These are phyloP conservation scores for Entomortierella beljakovae DNA, from an alignment of 192 early-diverging fungal genomes.

Conservation along the genomic window DNA sequence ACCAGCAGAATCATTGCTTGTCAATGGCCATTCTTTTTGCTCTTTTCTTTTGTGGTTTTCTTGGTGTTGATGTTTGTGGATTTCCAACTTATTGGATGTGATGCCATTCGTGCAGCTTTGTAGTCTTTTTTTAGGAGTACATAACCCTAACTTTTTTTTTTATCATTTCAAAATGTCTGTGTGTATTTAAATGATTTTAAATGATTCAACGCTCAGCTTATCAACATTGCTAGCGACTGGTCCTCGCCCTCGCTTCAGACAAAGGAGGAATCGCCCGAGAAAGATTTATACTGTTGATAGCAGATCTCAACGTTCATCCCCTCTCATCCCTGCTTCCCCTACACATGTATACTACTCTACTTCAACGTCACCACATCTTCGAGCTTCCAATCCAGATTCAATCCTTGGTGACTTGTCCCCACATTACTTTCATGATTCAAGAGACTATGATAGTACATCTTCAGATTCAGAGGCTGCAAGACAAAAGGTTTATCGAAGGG, in stretches of 20 bases:
- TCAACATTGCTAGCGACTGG: constrained; percentile 48
- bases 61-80: neutral
- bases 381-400: constrained; percentile 43
- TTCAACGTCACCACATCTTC: constrained; percentile 35
- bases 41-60: neutral
- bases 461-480: constrained; percentile 43
- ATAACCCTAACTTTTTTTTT: constrained; percentile 5
- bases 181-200: neutral
- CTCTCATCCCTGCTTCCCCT: constrained; percentile 42
- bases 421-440: constrained; percentile 39
- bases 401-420: constrained; percentile 48
- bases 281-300: constrained; percentile 53
- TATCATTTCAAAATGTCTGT: neutral
- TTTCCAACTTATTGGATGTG: constrained; percentile 1
- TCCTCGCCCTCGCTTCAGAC: constrained; percentile 38
- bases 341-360: constrained; percentile 48
- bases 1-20: neutral
- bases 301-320: constrained; percentile 44
- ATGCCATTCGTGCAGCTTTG: constrained; percentile 7
- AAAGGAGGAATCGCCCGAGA: constrained; percentile 34
- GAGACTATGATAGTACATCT: constrained; percentile 52
- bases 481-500: constrained; percentile 39
- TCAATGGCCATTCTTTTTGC: neutral
- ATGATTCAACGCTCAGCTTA: constrained; percentile 14
- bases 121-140: constrained; percentile 3